These are phyloP conservation scores for Tuber calosporum DNA, from an alignment of 495 filamentous ascomycete genomes.

Conservation along the genomic window DNA sequence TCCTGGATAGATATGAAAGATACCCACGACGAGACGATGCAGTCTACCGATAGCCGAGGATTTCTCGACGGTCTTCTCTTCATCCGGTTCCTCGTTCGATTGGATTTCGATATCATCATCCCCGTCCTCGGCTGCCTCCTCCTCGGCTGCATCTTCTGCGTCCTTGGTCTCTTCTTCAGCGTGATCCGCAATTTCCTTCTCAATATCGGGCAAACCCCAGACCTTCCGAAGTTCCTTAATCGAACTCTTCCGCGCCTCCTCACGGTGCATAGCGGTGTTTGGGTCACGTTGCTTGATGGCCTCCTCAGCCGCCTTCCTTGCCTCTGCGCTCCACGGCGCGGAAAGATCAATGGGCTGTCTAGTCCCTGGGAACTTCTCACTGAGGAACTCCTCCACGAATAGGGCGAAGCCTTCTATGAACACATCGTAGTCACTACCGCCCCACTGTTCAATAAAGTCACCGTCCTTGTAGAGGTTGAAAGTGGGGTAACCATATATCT, in stretches of 20 bases:
- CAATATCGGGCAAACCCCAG: not conserved
- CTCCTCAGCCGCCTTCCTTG: not conserved
- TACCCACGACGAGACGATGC: not conserved
- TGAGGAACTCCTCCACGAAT: not conserved
- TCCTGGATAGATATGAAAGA: not conserved
- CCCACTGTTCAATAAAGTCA: slow-evolving; percentile 51
- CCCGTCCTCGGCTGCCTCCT: not conserved
- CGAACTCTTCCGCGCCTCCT: not conserved
- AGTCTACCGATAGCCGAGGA: not conserved
- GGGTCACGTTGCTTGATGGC: not conserved
- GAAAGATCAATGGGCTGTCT: not conserved
- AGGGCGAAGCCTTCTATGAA: not conserved
- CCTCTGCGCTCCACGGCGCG: not conserved
- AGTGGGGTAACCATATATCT: slow-evolving; percentile 61
- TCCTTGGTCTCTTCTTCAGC: not conserved
- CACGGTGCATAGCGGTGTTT: not conserved
- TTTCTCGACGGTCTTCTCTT: not conserved
- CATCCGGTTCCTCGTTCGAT: not conserved
- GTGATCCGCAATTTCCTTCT: not conserved
- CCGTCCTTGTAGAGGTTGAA: slow-evolving; percentile 81
- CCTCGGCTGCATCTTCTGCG: too few relatives aligned
- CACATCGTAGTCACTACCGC: not conserved
- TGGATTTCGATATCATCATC: not conserved
- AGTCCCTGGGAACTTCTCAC: not conserved
- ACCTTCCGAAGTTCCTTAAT: not conserved